Conservation (phyloP, 2,329 filamentous ascomycete species). For the Teratosphaeriaceae sp. region DNA sequence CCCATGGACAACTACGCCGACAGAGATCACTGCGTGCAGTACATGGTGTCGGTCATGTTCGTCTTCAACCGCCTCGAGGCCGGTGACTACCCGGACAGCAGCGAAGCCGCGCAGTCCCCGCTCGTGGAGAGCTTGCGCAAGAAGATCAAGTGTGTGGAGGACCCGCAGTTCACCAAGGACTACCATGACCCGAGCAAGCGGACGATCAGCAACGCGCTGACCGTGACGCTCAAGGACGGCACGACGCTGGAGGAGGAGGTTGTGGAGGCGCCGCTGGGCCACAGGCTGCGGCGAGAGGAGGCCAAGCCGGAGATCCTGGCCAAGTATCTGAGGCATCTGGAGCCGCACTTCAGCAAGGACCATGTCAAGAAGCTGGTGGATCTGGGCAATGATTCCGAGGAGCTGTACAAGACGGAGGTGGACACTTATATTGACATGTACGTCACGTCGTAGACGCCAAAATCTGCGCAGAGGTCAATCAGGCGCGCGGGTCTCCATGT, state of each 20-base stretch:
- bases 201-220: constrained; percentile 95
- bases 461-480: not conserved
- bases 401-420: constrained; percentile 72
- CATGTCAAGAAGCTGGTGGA: constrained; percentile 78
- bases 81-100: constrained; percentile 86
- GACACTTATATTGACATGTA: constrained; percentile 93
- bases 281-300: constrained; percentile 85
- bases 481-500: no score
- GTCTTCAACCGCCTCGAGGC: constrained; percentile 90
- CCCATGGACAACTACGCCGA: constrained; percentile 99
- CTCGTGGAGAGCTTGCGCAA: constrained; percentile 87
- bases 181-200: constrained; percentile 93
- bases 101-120: constrained; percentile 82
- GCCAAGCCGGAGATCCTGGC: constrained; percentile 94
- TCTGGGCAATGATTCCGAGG: constrained; percentile 66
- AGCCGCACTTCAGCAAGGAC: constrained; percentile 69
- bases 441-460: constrained; percentile 44
- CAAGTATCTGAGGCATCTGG: constrained; percentile 92
- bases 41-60: constrained; percentile 97
- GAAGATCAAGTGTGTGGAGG: constrained; percentile 94
- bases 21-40: constrained; percentile 98
- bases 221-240: constrained; percentile 90
- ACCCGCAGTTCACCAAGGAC: constrained; percentile 79
- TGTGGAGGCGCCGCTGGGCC: constrained; percentile 90
- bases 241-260: constrained; percentile 84